A percentile compares a stretch with the other conserved stretches of the same genome.
phyloP scores from a whole-genome alignment of 352 stramenopile species.

The Labyrinthula sp. region DNA sequence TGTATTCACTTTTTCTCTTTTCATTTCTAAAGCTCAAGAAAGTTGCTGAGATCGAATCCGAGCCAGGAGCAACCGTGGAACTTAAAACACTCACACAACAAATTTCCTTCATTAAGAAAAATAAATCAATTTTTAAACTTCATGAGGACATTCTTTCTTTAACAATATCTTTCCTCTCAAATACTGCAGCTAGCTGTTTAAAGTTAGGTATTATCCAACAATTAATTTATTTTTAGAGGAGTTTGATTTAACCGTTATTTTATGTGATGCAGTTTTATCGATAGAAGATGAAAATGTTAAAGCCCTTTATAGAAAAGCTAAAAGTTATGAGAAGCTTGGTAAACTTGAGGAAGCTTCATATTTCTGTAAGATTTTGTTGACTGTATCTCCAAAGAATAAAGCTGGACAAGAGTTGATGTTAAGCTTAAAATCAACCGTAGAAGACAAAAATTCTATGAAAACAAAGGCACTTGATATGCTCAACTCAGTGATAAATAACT shows the following conservation, averaged over 20 bases:
- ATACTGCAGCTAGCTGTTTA: no score
- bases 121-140: no score
- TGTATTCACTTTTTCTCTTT: no score
- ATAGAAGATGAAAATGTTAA: slow-evolving; percentile 57
- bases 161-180: no score
- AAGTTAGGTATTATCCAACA: no score
- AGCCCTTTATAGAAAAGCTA: slow-evolving; percentile 55
- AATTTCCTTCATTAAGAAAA: no score
- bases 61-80: no score
- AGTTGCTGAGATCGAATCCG: no score
- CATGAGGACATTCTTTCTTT: no score
- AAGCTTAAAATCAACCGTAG: neutral
- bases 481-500: neutral
- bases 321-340: slow-evolving; percentile 33
- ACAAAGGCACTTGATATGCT: slow-evolving; percentile 12
- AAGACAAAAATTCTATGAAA: slow-evolving; percentile 10
- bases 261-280: slow-evolving; percentile 62
- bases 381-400: slow-evolving; percentile 3
- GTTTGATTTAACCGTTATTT: slow-evolving; percentile 56
- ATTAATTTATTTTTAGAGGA: no score
- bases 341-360: slow-evolving; percentile 2
- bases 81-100: no score
- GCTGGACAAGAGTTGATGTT: slow-evolving; percentile 11
- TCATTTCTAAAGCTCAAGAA: no score
- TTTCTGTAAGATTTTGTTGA: slow-evolving; percentile 11